Conservation (phyloP, 768 basidiomycete species). For the Gymnopilus junonius region DNA sequence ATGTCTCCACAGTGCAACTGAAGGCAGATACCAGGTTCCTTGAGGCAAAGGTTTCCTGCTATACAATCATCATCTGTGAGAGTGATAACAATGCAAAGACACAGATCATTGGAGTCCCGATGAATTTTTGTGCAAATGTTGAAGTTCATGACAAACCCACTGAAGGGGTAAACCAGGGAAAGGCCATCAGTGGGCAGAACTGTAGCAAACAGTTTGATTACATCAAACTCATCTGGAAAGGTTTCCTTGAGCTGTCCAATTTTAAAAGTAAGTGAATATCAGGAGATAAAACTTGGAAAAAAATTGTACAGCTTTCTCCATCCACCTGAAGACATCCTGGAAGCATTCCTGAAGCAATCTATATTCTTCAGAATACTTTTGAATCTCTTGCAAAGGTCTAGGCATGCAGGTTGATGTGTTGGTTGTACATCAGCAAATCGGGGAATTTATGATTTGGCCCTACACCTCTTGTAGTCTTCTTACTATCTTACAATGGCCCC, state of each 20-base stretch:
- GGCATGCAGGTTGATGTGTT: not conserved
- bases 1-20: not conserved
- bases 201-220: not conserved
- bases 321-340: not conserved
- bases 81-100: not conserved
- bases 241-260: not conserved
- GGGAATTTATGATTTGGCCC: not conserved
- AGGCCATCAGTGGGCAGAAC: not conserved
- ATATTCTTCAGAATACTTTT: not conserved
- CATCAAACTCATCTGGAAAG: not conserved
- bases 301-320: not conserved
- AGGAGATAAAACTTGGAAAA: not conserved
- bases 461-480: not conserved
- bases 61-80: not conserved
- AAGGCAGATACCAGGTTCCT: not conserved
- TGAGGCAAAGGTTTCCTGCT: not conserved
- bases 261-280: not conserved
- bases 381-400: not conserved
- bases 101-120: not conserved
- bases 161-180: not conserved
- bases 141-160: not conserved
- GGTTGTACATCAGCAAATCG: not conserved
- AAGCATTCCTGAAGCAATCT: not conserved
- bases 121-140: not conserved
- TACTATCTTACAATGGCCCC: not conserved